A percentile compares a stretch with the other conserved stretches of the same genome.
Conservation (phyloP, 768 basidiomycete species). For the Calocybe indica region DNA sequence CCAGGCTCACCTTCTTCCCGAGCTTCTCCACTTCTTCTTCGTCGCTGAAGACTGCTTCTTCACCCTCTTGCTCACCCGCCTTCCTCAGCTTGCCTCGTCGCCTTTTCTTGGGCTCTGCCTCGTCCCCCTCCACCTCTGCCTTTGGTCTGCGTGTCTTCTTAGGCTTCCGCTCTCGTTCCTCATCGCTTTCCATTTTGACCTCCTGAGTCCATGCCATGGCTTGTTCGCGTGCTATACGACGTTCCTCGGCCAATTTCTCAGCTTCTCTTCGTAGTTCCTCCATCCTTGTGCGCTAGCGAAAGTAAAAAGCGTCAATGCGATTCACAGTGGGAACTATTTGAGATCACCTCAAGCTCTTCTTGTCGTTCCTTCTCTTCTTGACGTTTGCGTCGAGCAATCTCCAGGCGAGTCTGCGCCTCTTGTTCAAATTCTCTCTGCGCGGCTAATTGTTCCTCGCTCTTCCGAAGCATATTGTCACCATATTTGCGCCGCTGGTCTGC, state of each 20-base stretch:
- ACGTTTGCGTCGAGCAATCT: conserved; percentile 69
- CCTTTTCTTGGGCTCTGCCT: conserved; percentile 68
- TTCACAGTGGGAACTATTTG: neutral
- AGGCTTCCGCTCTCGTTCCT: conserved; percentile 66
- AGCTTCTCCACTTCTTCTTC: conserved; percentile 64
- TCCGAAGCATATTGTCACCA: conserved; percentile 79
- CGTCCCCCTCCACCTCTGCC: conserved; percentile 51
- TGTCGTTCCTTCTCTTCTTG: conserved; percentile 71
- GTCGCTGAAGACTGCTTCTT: conserved; percentile 63
- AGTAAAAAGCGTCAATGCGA: neutral
- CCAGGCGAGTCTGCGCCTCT: conserved; percentile 66
- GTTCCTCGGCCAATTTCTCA: conserved; percentile 75
- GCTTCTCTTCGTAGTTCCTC: conserved; percentile 65
- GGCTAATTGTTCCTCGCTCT: conserved; percentile 72
- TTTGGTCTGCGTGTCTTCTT: conserved; percentile 52
- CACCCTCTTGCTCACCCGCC: conserved; percentile 52
- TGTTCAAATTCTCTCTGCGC: conserved; percentile 68
- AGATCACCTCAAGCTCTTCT: conserved; percentile 60
- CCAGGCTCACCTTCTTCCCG: conserved; percentile 52
- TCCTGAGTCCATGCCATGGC: conserved; percentile 74
- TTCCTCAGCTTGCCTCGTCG: conserved; percentile 65
- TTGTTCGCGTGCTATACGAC: conserved; percentile 70
- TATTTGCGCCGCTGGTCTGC: conserved; percentile 89
- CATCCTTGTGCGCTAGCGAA: conserved; percentile 47
- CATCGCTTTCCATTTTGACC: conserved; percentile 66